Evolutionary conservation across 2,329 filamentous ascomycete genomes (phyloP).

Genomic region (Pseudocercospora vitis): DNA sequence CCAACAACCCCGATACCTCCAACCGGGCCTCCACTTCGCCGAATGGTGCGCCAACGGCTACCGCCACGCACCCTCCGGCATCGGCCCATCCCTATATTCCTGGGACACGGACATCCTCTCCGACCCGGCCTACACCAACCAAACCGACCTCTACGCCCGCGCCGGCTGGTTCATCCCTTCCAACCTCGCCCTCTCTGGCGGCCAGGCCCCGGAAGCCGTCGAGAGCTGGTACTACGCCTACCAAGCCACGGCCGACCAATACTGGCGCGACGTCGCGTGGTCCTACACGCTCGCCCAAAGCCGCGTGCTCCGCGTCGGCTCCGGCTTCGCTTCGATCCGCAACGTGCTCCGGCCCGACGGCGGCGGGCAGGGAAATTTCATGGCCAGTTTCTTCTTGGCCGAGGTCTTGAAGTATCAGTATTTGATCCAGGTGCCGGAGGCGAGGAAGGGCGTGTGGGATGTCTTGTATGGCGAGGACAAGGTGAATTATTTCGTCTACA

Average conservation of each 20-base stretch:
- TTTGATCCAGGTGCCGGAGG: constrained; percentile 57
- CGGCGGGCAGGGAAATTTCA: constrained; percentile 64
- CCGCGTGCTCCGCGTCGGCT: constrained; percentile 16
- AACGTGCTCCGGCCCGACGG: constrained; percentile 23
- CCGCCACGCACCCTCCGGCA: constrained; percentile 63
- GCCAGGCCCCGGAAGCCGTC: constrained; percentile 51
- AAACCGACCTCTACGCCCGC: constrained; percentile 61
- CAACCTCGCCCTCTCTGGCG: constrained; percentile 15
- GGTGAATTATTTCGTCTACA: constrained; percentile 59
- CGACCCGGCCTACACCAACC: constrained; percentile 38
- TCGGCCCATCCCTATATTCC: constrained; percentile 67
- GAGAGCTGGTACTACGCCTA: constrained; percentile 31
- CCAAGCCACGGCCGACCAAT: constrained; percentile 24
- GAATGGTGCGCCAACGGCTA: constrained; percentile 76
- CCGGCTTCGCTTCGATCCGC: constrained; percentile 20
- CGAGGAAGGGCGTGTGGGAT: constrained; percentile 59
- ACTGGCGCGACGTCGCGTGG: constrained; percentile 29
- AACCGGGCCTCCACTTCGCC: constrained; percentile 72
- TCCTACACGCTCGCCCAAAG: constrained; percentile 23
- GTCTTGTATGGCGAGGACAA: constrained; percentile 47
- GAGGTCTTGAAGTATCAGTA: constrained; percentile 83
- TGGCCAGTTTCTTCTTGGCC: constrained; percentile 85
- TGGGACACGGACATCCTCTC: constrained; percentile 38
- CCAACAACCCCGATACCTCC: constrained; percentile 62
- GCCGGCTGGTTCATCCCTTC: constrained; percentile 70